Base-by-base conservation (phyloP, 202 grass and related monocot genomes). In the Schoenoplectus triqueter region DNA sequence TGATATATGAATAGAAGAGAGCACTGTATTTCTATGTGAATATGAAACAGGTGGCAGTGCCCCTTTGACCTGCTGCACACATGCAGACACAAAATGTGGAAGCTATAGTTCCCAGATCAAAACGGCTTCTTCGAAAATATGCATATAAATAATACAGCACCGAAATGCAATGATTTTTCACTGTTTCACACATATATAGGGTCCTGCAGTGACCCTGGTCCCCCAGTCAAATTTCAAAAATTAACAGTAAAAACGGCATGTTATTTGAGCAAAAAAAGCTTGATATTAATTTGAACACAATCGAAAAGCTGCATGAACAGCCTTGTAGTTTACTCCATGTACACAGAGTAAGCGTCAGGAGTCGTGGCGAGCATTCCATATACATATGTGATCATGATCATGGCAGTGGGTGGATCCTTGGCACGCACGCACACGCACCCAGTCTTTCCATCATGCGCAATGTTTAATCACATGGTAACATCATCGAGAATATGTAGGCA, bases 341-440 rank as follows among this genome's bases (percentile, higher is more conserved):
- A 78, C 51, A 78, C 21, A 78, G 22, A 77, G 73, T 22, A 78
- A 57, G 73, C 2, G 47, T 55, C 74, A 78, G 11, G 74, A 78
- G 54, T 78, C 74, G 60, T 78, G 54, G 60, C 54, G 60, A 78
- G 42, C 31, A 52, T 51, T 74, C 70, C 45, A 62, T 62, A 17
- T 65, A 20, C 8, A 64, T 64, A 64, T n/a, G 45, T 54, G 46
- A 79, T 47, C 22, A 50, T 78, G 71, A 85, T 67, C 48, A 78
- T 66, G 72, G 51, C 9, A 60, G 54, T 78, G 50, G 73, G 51
- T 56, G 54, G 74, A 78, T 78, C 74, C 74, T 78, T 78, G 74
- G 74, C 54, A 78, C 74, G 74, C 74, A 78, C 74, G 74, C 74
- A 78, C 74, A 78, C 74, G 74, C 54, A 78, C 39, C 73, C 74